phyloP scores from a whole-genome alignment of 2,329 filamentous ascomycete genomes.

The Pseudopyricularia cyperi region DNA sequence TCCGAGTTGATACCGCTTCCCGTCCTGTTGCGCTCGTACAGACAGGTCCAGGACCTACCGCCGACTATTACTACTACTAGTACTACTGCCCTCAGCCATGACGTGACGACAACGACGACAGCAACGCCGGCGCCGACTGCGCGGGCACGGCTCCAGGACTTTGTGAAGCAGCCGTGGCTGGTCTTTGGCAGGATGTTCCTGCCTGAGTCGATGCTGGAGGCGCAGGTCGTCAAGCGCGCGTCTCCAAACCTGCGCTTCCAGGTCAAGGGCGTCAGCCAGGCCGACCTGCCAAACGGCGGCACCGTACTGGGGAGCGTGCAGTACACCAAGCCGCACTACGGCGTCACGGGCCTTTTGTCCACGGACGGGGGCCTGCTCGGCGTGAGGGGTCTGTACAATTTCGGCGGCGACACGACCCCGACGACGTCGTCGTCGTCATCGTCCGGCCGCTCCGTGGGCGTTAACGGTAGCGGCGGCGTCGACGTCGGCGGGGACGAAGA shows the following conservation, averaged over 20 bases:
- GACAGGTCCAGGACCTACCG: conserved; percentile 55
- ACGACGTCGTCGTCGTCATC: conserved; percentile 9
- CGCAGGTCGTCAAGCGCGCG: conserved; percentile 67
- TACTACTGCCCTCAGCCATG: conserved; percentile 1
- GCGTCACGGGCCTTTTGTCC: conserved; percentile 79
- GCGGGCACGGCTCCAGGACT: not conserved
- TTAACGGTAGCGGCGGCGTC: not conserved
- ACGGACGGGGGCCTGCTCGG: conserved; percentile 86
- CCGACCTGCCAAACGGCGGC: conserved; percentile 59
- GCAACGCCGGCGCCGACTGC: conserved; percentile 5
- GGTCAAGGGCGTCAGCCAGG: conserved; percentile 65
- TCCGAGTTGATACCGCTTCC: conserved; percentile 67
- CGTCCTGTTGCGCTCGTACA: conserved; percentile 69
- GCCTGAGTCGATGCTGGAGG: conserved; percentile 75
- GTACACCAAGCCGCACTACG: conserved; percentile 79
- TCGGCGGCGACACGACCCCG: conserved; percentile 55
- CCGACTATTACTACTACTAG: too few relatives aligned
- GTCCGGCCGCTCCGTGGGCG: conserved; percentile 5
- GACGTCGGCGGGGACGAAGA: conserved; percentile 5
- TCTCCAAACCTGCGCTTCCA: conserved; percentile 68
- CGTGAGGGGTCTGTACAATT: conserved; percentile 85
- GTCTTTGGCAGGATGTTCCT: conserved; percentile 71
- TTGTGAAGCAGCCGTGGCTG: conserved; percentile 24
- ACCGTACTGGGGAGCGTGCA: conserved; percentile 62
- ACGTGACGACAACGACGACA: conserved; percentile 4